A percentile compares a stretch with the other conserved stretches of the same genome.
Conservation (phyloP, 768 basidiomycete genomes). For the Suillus weaverae region DNA sequence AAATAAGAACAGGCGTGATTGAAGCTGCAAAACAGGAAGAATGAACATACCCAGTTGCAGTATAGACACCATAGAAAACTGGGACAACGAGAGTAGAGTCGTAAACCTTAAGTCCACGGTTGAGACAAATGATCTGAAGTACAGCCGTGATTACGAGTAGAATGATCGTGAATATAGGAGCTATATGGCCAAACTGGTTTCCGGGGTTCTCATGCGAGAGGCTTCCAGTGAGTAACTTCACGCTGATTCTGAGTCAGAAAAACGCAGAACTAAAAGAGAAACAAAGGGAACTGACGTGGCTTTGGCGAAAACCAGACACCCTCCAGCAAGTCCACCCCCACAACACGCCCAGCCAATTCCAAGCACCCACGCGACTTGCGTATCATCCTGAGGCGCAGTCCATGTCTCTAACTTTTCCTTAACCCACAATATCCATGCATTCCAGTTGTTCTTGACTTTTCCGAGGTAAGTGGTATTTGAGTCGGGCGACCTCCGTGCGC, state of each 20-base stretch:
- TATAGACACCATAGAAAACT: constrained; percentile 92
- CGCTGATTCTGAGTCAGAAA: constrained; percentile 41
- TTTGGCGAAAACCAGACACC: constrained; percentile 82
- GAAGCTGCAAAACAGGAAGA: neutral
- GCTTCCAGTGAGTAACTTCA: constrained; percentile 75
- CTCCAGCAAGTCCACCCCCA: constrained; percentile 88
- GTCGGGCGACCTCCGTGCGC: constrained; percentile 24
- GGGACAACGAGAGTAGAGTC: constrained; percentile 92
- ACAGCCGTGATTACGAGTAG: constrained; percentile 71
- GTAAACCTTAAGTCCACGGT: constrained; percentile 86
- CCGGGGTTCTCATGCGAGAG: constrained; percentile 79
- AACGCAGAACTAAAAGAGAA: constrained; percentile 4
- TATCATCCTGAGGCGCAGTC: constrained; percentile 81
- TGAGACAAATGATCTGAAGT: constrained; percentile 87
- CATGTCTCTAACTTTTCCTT: constrained; percentile 67
- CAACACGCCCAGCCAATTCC: constrained; percentile 94
- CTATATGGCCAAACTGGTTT: constrained; percentile 83
- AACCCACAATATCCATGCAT: constrained; percentile 49
- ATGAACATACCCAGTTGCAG: constrained; percentile 65
- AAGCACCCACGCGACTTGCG: constrained; percentile 83
- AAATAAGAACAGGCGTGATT: constrained; percentile 11
- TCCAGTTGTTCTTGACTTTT: constrained; percentile 43
- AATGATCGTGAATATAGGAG: constrained; percentile 75
- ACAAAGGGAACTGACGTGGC: constrained; percentile 27
- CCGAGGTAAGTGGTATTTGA: constrained; percentile 29